These are phyloP conservation scores for Myxozyma nipponensis DNA, from an alignment of 805 yeast genomes.

Conservation along the genomic window DNA sequence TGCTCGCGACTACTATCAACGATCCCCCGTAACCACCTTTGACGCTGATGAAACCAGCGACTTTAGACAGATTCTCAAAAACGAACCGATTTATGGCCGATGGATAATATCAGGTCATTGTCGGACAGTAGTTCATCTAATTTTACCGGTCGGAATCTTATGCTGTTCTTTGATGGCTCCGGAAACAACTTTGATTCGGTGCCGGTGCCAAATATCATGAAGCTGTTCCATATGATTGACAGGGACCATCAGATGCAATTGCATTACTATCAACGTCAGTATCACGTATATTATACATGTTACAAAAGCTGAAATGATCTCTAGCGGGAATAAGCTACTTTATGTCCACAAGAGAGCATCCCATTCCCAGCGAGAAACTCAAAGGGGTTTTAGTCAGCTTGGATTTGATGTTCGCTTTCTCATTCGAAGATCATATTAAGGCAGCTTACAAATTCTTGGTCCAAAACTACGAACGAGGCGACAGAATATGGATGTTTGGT, in stretches of 20 bases:
- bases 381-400: conserved; percentile 23
- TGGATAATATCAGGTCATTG: too few relatives aligned
- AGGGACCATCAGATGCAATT: conserved; percentile 2
- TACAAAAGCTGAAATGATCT: background rate
- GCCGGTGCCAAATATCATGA: conserved; percentile 17
- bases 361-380: background rate
- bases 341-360: conserved; percentile 29
- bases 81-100: too few relatives aligned
- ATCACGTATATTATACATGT: background rate
- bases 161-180: conserved; percentile 24
- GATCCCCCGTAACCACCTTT: too few relatives aligned
- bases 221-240: conserved; percentile 16
- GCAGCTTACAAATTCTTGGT: conserved; percentile 33
- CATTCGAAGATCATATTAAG: conserved; percentile 54
- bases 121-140: too few relatives aligned
- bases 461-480: conserved; percentile 26
- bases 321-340: conserved; percentile 58
- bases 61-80: too few relatives aligned
- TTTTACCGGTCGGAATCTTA: conserved; percentile 9
- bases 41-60: too few relatives aligned
- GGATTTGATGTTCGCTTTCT: conserved; percentile 51
- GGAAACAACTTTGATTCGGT: conserved; percentile 9
- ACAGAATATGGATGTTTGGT: conserved; percentile 30
- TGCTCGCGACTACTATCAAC: too few relatives aligned
- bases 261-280: conserved; percentile 21